Evolutionary conservation across 352 stramenopile genomes (phyloP).

Genomic region (Globisporangium acanthophoron): DNA sequence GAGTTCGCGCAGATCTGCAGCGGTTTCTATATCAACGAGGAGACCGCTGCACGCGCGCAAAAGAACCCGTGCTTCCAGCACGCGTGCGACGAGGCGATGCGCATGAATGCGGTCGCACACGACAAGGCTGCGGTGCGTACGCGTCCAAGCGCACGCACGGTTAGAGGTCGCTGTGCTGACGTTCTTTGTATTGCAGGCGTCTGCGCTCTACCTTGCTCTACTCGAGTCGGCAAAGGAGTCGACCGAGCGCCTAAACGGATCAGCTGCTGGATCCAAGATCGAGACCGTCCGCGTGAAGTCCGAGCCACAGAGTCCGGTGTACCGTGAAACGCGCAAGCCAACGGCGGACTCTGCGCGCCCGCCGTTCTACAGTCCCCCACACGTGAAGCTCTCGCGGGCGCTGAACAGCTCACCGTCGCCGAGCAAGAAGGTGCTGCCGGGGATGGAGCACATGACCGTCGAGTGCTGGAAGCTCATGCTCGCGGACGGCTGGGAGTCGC

Average conservation of each 20-base stretch:
- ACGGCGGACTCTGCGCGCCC: conserved; percentile 3
- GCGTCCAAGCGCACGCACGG: background rate
- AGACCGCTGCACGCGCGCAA: conserved; percentile 27
- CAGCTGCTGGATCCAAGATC: background rate
- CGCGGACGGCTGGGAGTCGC: conserved; percentile 45
- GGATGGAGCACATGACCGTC: conserved; percentile 20
- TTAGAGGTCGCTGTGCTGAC: background rate
- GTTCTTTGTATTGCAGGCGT: conserved; percentile 1
- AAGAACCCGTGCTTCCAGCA: conserved; percentile 43
- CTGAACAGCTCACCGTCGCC: conserved; percentile 13
- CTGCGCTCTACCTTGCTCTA: conserved; percentile 18
- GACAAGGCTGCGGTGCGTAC: conserved; percentile 19
- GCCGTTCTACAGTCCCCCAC: conserved; percentile 13
- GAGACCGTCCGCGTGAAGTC: conserved; percentile 3
- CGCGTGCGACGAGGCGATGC: conserved; percentile 44
- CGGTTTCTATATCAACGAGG: conserved; percentile 22
- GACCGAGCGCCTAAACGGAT: background rate
- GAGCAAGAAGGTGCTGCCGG: conserved; percentile 15
- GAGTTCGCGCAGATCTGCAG: conserved; percentile 41
- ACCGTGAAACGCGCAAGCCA: background rate
- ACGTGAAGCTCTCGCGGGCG: conserved; percentile 10
- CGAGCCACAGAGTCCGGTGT: background rate
- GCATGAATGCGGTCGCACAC: conserved; percentile 21
- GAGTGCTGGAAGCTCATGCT: conserved; percentile 65
- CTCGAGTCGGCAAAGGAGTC: conserved; percentile 7